Evolutionary conservation across 495 filamentous ascomycete species (phyloP), one percentile per base, ranked within the genome.

Genomic region (Astrocystis sublimbata): DNA sequence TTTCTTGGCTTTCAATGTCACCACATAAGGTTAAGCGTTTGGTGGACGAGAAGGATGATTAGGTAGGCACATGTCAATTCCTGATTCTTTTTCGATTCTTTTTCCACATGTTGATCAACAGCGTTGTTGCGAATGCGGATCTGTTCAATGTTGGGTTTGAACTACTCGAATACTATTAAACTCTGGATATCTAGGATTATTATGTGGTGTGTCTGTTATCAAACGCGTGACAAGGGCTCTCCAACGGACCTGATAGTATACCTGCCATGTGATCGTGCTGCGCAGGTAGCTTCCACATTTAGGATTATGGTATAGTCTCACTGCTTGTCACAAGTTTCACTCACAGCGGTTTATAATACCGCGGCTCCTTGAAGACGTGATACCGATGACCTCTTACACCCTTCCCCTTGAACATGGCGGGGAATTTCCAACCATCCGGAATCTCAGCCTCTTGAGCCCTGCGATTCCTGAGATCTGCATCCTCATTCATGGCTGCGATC

Each of bases 311-410:
- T 6, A 19, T 63, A 41, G 68, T 46, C 24, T 38, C 61, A 19
- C 47, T 26, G 42, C 56, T 63, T 41, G 40, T 62, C 12, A 23
- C 21, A 55, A 2, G 30, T 23, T 41, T 47, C 28, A 53, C 50
- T 67, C 57, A 67, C 58, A 33, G 60, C n/a, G 70, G 64, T 33
- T 71, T 74, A 62, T 74, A 85, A 69, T 92, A 98, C 73, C 92
- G 83, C 54, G 94, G 94, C 78, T 94, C 90, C 60, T 97, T 84
- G 73, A 99, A 98, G 24, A 98, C 96, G 77, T 99, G 96, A 76
- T 98, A 99, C 38, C 79, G 78, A 77, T 99, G 96, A 9, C 90
- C 96, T 65, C 94, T 80, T 9, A 94, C 89, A 36, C 96, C 96
- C 66, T 92, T 73, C 0, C 92, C 94, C 64, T 83, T 87, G 74